Evolutionary conservation across 2,329 filamentous ascomycete genomes (phyloP).

Genomic region (Curvularia hawaiiensis): DNA sequence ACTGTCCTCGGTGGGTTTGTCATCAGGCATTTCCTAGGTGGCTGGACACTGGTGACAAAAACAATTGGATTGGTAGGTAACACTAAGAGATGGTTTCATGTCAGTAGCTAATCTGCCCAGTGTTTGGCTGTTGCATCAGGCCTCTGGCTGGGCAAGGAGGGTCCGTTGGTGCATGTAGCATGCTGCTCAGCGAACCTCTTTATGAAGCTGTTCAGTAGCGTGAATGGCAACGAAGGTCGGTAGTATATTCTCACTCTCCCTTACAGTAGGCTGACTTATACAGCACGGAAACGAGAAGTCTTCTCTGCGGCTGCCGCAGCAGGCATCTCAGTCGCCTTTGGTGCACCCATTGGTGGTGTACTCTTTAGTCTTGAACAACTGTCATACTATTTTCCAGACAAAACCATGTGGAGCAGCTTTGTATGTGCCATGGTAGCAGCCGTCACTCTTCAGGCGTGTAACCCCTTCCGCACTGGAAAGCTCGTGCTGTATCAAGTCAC

Average conservation of each 20-base stretch:
- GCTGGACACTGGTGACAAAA: slow-evolving; percentile 89
- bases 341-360: slow-evolving; percentile 91
- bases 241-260: not conserved
- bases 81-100: slow-evolving; percentile 18
- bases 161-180: slow-evolving; percentile 91
- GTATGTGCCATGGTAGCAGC: slow-evolving; percentile 99
- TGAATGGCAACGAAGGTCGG: slow-evolving; percentile 85
- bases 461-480: slow-evolving; percentile 94
- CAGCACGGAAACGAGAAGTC: slow-evolving; percentile 90
- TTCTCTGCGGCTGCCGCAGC: slow-evolving; percentile 90
- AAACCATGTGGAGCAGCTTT: slow-evolving; percentile 99
- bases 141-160: slow-evolving; percentile 97
- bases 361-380: slow-evolving; percentile 95
- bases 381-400: slow-evolving; percentile 97
- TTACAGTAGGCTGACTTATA: slow-evolving; percentile 24
- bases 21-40: slow-evolving; percentile 82
- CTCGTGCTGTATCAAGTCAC: slow-evolving; percentile 95
- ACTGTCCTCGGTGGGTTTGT: slow-evolving; percentile 93
- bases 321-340: slow-evolving; percentile 92
- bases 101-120: slow-evolving; percentile 51
- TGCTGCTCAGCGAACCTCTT: slow-evolving; percentile 96
- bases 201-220: slow-evolving; percentile 82
- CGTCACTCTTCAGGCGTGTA: slow-evolving; percentile 87
- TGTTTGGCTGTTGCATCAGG: slow-evolving; percentile 91
- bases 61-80: slow-evolving; percentile 76